Evolutionary conservation across 2,329 filamentous ascomycete genomes (phyloP).

Genomic region (Cytospora mali): DNA sequence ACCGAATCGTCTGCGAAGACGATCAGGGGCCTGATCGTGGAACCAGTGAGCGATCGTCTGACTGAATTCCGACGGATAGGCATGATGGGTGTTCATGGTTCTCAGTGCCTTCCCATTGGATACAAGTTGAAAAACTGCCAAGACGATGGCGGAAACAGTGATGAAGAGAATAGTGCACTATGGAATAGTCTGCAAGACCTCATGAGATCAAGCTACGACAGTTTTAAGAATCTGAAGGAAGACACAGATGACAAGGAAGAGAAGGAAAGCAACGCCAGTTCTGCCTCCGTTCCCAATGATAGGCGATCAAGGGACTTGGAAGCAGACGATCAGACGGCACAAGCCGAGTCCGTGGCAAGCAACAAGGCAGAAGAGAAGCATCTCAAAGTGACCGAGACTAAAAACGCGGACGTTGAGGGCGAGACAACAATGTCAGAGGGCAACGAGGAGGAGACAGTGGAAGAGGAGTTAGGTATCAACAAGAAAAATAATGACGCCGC

Average conservation of each 20-base stretch:
- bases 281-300: too few relatives aligned
- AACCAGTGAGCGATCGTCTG: not conserved
- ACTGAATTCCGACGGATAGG: not conserved
- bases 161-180: not conserved
- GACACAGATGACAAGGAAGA: not conserved
- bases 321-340: too few relatives aligned
- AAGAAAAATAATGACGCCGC: not conserved
- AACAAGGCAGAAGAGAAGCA: too few relatives aligned
- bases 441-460: too few relatives aligned
- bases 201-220: not conserved
- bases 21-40: not conserved
- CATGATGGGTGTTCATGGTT: not conserved
- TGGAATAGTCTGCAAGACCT: not conserved
- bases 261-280: not conserved
- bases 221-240: not conserved
- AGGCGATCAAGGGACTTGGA: too few relatives aligned
- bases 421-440: too few relatives aligned
- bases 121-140: not conserved
- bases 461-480: not conserved
- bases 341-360: too few relatives aligned
- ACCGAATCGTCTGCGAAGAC: not conserved
- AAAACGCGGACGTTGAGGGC: too few relatives aligned
- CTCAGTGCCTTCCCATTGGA: not conserved
- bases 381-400: too few relatives aligned
- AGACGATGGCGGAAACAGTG: not conserved